Evolutionary conservation across 2,329 filamentous ascomycete genomes (phyloP).

Genomic region (Rasamsonia emersonii): DNA sequence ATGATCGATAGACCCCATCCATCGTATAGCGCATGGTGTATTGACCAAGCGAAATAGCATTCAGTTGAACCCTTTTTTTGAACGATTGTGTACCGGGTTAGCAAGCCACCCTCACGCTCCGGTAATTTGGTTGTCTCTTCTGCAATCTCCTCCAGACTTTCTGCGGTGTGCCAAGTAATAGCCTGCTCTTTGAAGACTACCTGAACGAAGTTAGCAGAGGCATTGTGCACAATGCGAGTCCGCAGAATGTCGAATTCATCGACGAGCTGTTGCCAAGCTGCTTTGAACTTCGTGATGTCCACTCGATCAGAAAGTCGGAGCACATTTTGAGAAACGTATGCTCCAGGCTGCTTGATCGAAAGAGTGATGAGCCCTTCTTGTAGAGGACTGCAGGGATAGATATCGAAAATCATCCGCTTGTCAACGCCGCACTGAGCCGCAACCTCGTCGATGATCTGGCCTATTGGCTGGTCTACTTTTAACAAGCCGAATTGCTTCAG

Average conservation of each 20-base stretch:
- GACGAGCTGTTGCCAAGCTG: constrained; percentile 39
- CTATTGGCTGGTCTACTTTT: constrained; percentile 12
- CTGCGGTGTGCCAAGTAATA: constrained; percentile 26
- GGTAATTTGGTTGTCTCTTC: constrained; percentile 18
- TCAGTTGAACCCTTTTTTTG: constrained; percentile 14
- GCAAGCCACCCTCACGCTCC: constrained; percentile 24
- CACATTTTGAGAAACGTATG: constrained; percentile 41
- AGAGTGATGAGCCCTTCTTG: constrained; percentile 41
- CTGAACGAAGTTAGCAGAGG: constrained; percentile 29
- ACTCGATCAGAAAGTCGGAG: constrained; percentile 30
- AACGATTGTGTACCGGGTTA: constrained; percentile 30
- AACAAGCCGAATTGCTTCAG: constrained; percentile 22
- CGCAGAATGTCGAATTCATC: constrained; percentile 40
- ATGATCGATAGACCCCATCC: constrained; percentile 37
- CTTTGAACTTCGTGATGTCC: constrained; percentile 36
- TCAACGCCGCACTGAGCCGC: constrained; percentile 23
- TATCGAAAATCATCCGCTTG: constrained; percentile 23
- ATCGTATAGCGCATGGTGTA: constrained; percentile 47
- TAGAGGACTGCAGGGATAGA: constrained; percentile 37
- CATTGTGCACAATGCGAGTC: constrained; percentile 38
- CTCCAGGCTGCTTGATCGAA: constrained; percentile 39
- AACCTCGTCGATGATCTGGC: constrained; percentile 19
- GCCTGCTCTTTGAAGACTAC: constrained; percentile 28
- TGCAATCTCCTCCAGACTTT: constrained; percentile 19
- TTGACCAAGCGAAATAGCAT: constrained; percentile 40